These are phyloP conservation scores for Trichoderma sp. DNA, from an alignment of 2,329 filamentous ascomycete species.

Conservation along the genomic window DNA sequence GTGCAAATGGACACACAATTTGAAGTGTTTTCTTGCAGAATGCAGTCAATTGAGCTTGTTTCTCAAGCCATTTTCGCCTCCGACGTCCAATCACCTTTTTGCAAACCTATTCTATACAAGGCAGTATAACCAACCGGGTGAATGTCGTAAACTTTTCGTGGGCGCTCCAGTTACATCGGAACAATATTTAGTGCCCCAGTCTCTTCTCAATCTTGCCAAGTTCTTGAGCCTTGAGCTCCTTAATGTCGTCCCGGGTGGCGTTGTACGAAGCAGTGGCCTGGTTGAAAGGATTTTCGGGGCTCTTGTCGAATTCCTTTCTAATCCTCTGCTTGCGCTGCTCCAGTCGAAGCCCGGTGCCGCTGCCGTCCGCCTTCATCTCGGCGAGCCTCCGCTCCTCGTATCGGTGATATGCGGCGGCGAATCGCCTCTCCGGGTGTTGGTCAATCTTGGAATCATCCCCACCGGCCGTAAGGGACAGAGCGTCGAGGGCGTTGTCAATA, in stretches of 20 bases:
- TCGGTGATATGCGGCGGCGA: slow-evolving; percentile 77
- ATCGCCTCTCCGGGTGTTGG: slow-evolving; percentile 81
- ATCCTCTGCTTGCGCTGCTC: slow-evolving; percentile 84
- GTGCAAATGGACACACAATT: background rate
- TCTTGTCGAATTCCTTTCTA: slow-evolving; percentile 90
- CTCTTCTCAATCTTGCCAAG: slow-evolving; percentile 71
- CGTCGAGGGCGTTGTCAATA: slow-evolving; percentile 92
- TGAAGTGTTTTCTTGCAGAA: background rate
- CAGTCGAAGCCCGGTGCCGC: slow-evolving; percentile 66
- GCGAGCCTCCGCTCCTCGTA: slow-evolving; percentile 78
- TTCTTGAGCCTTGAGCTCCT: slow-evolving; percentile 62
- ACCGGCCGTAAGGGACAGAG: slow-evolving; percentile 62
- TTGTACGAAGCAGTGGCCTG: slow-evolving; percentile 76
- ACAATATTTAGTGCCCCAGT: slow-evolving; percentile 40
- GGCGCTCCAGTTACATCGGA: background rate
- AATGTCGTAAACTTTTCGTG: background rate
- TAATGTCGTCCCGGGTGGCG: slow-evolving; percentile 72
- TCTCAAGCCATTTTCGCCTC: background rate
- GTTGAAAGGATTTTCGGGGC: slow-evolving; percentile 93
- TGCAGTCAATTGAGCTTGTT: background rate
- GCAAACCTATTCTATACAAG: slow-evolving; percentile 2
- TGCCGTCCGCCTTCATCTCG: slow-evolving; percentile 82
- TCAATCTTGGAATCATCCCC: slow-evolving; percentile 70
- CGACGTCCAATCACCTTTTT: background rate
- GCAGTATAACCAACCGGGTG: background rate